Conservation (phyloP, 805 yeast species). For the Pachysolen tannophilus region DNA sequence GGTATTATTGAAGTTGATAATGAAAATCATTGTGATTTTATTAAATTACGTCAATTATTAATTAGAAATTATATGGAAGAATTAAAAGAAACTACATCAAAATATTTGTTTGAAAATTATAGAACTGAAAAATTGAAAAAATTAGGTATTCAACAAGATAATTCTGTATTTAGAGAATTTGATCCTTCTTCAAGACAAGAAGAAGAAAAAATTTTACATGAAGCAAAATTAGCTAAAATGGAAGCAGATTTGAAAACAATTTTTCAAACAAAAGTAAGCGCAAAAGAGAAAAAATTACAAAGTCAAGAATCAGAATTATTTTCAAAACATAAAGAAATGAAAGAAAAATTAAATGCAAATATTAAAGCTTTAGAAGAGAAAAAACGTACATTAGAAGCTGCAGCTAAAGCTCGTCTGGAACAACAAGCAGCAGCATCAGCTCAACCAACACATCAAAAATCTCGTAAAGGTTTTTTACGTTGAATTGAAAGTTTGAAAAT, state of each 20-base stretch:
- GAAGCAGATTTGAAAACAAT: slow-evolving; percentile 95
- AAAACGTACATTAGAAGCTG: slow-evolving; percentile 68
- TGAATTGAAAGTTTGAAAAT: slow-evolving; percentile 3
- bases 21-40: slow-evolving; percentile 88
- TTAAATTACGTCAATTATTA: slow-evolving; percentile 78
- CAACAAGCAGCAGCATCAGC: slow-evolving; percentile 25
- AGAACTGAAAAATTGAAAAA: slow-evolving; percentile 72
- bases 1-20: slow-evolving; percentile 94
- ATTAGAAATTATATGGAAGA: slow-evolving; percentile 91
- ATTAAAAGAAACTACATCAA: slow-evolving; percentile 77
- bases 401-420: slow-evolving; percentile 42
- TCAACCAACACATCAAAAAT: slow-evolving; percentile 44
- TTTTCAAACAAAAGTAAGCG: slow-evolving; percentile 92
- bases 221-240: slow-evolving; percentile 87
- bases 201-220: slow-evolving; percentile 89
- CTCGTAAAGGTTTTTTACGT: slow-evolving; percentile 79
- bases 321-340: slow-evolving; percentile 94
- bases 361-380: slow-evolving; percentile 86
- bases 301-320: slow-evolving; percentile 95
- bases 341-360: slow-evolving; percentile 85
- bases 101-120: slow-evolving; percentile 76
- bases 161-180: slow-evolving; percentile 86
- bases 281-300: slow-evolving; percentile 95
- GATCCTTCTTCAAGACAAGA: slow-evolving; percentile 89
- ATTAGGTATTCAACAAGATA: slow-evolving; percentile 90